Conservation (phyloP, 805 yeast species). For the Metschnikowia cerradonensis region DNA sequence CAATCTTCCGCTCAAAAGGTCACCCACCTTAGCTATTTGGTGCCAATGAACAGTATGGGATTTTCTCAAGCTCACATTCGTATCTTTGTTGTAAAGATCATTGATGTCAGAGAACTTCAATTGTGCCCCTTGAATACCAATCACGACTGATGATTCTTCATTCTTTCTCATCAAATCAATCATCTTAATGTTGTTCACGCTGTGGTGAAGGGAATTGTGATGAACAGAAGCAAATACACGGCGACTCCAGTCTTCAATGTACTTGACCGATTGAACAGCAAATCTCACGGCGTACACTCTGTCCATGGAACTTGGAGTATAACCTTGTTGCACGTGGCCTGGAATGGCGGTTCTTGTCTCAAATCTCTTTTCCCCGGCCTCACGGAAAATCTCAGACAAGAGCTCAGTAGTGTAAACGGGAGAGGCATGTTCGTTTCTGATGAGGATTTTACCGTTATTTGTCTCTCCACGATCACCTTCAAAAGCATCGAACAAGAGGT, state of each 20-base stretch:
- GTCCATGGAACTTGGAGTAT: constrained; percentile 90
- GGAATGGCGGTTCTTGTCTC: constrained; percentile 95
- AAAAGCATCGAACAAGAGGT: constrained; percentile 61
- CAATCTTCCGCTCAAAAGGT: constrained; percentile 69
- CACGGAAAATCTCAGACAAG: constrained; percentile 77
- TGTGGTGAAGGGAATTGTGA: constrained; percentile 17
- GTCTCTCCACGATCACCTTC: constrained; percentile 70
- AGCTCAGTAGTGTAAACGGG: constrained; percentile 76
- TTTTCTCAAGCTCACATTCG: constrained; percentile 60
- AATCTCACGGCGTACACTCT: constrained; percentile 85
- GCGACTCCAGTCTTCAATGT: constrained; percentile 53
- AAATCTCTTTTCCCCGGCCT: constrained; percentile 70
- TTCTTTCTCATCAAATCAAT: constrained; percentile 17
- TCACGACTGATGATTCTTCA: constrained; percentile 47
- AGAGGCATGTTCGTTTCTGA: constrained; percentile 82
- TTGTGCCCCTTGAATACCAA: constrained; percentile 67
- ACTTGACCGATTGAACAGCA: constrained; percentile 86
- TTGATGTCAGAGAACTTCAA: constrained; percentile 55
- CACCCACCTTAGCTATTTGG: constrained; percentile 53
- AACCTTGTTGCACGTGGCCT: constrained; percentile 98
- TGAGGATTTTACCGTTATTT: constrained; percentile 79
- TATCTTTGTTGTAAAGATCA: constrained; percentile 54
- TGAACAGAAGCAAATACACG: constrained; percentile 15
- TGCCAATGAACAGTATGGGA: constrained; percentile 70
- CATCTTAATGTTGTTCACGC: constrained; percentile 19